Base-by-base conservation (phyloP, 495 filamentous ascomycete species). In the Rusavskia elegans region DNA sequence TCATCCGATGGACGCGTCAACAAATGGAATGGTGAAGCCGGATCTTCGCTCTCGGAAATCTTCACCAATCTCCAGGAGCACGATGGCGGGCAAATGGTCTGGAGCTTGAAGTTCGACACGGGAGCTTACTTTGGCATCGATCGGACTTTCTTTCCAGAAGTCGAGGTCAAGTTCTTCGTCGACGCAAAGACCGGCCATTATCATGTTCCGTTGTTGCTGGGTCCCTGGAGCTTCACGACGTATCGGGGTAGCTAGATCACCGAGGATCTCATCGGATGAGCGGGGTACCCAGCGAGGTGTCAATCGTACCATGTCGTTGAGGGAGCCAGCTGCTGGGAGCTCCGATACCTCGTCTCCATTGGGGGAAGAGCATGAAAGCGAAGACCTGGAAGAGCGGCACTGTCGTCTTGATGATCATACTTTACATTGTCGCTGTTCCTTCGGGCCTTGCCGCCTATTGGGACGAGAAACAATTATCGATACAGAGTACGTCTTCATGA, bases 141-240 rank as follows among this genome's bases (percentile, higher is more conserved):
- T 0, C 77, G 83, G 53, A 88, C 87, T 4, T 96, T 98, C 64
- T 96, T 87, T 64, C 87, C 87, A 23, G 84, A 89, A 68, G 88
- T 96, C n/a, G 80, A 82, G 64, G 77, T 98, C 39, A 79, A 79
- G 50, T 95, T 98, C 65, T 78, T 76, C 42, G 87, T 90, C 2
- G 74, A 78, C 55, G 66, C 66, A 29, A 72, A 75, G 46, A 80
- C 71, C 13, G 76, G 85, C 69, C 85, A 93, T 68, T 96, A 89
- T 60, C 92, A 98, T 77, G 84, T 98, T 4, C 92, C 92, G 25
- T 69, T 98, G 63, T 59, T 98, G 64, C 63, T 98, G 68, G 80
- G 86, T 51, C 89, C 89, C 41, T 96, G 82, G 71, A 87, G 82
- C 61, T 98, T 94, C 69, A 86, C 86, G 48, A 96, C 92, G 6